Base-by-base conservation (phyloP, 495 filamentous ascomycete genomes). In the Parathielavia hyrcaniae region DNA sequence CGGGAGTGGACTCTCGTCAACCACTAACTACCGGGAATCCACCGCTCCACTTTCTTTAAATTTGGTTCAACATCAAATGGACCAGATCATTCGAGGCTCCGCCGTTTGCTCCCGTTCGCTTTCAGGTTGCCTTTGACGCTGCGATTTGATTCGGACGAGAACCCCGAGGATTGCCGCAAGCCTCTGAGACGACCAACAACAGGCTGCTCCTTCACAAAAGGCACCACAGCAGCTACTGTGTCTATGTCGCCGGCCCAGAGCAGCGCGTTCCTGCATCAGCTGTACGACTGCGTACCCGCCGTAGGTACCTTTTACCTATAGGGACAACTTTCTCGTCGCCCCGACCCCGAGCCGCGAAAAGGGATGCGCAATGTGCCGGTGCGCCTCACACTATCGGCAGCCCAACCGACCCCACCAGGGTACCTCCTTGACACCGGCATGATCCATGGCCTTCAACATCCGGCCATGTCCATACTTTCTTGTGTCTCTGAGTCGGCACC, bases 11-110 rank as follows among this genome's bases (percentile, higher is more conserved):
- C 40, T 9, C 49, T 30, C 20, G 46, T 38, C 48, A 35, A 54
- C 55, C 59, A 61, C 61, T 59, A 57, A 61, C 61, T 59, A 57
- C 59, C 58, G 50, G 26, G 58, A 49, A 48, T 58, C 57, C 64
- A 59, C 49, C 26, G 47, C 39, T 57, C 64, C 64, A 67, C 64
- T 43, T n/a, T 30, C 43, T 46, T 61, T 53, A 67, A 64, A 67
- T 67, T 67, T 67, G 61, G 61, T 59, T 23, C 52, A 49, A 55
- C 54, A 43, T 55, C 58, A 52, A 56, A 50, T 58, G 55, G 34
- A 55, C 56, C 55, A 58, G 58, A 62, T 62, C 60, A 62, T 51
- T 58, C 8, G 35, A 46, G 41, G 60, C 9, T 53, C 59, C 55
- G 61, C 61, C 49, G 48, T 30, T 61, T 55, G 20, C 52, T 45